A percentile compares a stretch with the other conserved stretches of the same genome.
phyloP scores from a whole-genome alignment of 225 moss, liverwort and hornwort genomes.

The Rhytidiadelphus loreus region DNA sequence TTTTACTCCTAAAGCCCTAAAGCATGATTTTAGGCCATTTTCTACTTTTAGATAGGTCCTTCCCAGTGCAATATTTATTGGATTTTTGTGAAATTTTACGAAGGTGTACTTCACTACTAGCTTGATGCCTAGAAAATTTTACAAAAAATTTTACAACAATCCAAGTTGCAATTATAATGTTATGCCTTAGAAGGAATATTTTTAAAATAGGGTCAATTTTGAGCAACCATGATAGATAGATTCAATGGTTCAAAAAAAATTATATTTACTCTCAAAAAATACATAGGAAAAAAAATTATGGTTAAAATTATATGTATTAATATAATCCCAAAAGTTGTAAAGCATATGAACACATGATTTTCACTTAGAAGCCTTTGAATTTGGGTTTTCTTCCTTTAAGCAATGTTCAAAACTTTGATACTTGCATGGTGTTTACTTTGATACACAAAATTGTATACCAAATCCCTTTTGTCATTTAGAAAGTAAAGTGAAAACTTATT shows the following conservation, averaged over 20 bases:
- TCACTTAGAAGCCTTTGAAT: background rate
- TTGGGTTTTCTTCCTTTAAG: background rate
- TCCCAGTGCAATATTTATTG: background rate
- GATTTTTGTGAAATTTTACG: too few relatives aligned
- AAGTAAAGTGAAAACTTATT: background rate
- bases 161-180: too few relatives aligned
- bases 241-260: too few relatives aligned
- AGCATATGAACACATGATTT: background rate
- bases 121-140: too few relatives aligned
- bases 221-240: too few relatives aligned
- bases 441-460: background rate
- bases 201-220: fast-evolving
- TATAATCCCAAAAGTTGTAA: background rate
- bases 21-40: background rate
- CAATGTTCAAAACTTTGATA: background rate
- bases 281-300: too few relatives aligned
- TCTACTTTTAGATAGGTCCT: fast-evolving
- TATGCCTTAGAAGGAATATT: too few relatives aligned
- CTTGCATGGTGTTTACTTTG: background rate
- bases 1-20: too few relatives aligned
- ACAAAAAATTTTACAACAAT: too few relatives aligned
- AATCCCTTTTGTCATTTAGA: background rate
- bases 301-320: too few relatives aligned
- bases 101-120: too few relatives aligned
- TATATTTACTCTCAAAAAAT: too few relatives aligned